phyloP scores from a whole-genome alignment of 163 green algal genomes.

The Chlorella variabilis region DNA sequence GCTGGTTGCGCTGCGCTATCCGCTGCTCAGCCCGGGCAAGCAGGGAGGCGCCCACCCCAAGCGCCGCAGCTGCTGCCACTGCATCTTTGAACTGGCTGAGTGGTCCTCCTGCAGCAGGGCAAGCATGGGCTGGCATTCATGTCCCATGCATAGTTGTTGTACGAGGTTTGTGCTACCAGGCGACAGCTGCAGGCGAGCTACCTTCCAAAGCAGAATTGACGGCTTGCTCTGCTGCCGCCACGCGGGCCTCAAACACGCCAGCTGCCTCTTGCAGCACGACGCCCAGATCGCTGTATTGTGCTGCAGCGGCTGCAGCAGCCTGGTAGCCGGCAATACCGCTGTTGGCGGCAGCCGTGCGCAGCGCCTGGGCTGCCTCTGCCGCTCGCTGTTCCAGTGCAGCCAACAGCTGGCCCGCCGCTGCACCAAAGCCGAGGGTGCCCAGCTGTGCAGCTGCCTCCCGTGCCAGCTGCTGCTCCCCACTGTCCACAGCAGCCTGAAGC shows the following conservation, averaged over 20 bases:
- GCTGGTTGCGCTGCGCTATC: background rate
- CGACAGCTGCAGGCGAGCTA: no score
- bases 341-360: background rate
- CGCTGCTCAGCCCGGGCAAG: slow-evolving; percentile 1
- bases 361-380: background rate
- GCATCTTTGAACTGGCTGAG: slow-evolving; percentile 16
- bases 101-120: background rate
- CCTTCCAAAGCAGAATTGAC: background rate
- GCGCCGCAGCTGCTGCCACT: background rate
- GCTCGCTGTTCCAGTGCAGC: slow-evolving; percentile 2
- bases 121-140: background rate
- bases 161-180: no score
- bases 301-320: background rate
- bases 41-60: background rate
- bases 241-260: background rate
- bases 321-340: background rate
- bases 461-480: background rate
- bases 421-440: background rate
- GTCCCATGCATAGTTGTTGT: no score
- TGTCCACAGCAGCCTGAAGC: background rate
- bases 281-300: background rate
- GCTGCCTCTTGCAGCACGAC: background rate
- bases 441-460: background rate
- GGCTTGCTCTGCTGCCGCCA: slow-evolving; percentile 3
- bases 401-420: background rate